A percentile compares a stretch with the other conserved stretches of the same genome.
Conservation (phyloP, 1,284 basidiomycete species). For the Pascua guehoae region DNA sequence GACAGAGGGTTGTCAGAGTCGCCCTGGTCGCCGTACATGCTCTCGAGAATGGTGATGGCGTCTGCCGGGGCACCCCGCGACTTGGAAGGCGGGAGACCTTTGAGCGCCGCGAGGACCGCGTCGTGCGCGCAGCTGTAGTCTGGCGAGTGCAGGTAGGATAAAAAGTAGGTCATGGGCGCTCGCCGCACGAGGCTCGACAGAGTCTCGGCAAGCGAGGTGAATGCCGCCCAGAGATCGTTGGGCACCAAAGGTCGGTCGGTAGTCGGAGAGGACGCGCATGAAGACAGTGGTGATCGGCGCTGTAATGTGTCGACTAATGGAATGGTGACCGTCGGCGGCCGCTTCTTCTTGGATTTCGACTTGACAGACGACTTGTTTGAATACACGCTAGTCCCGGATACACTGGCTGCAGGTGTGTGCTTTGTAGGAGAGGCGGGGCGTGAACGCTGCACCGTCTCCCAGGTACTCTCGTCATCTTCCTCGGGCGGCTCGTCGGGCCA, state of each 20-base stretch:
- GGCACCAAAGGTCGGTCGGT: slow-evolving; percentile 7
- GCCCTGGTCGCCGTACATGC: slow-evolving; percentile 29
- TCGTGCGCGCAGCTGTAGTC: slow-evolving; percentile 32
- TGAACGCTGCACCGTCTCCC: too few species aligned
- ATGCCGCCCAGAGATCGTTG: slow-evolving; percentile 35
- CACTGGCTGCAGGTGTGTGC: neutral
- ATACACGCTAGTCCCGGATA: neutral
- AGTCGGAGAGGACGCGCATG: slow-evolving; percentile 13
- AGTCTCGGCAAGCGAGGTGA: slow-evolving; percentile 35
- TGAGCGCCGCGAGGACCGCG: slow-evolving; percentile 31
- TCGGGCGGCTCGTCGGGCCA: slow-evolving; percentile 29
- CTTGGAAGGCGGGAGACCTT: too few species aligned
- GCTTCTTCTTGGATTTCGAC: slow-evolving; percentile 6
- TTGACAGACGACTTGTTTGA: neutral
- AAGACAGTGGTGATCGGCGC: slow-evolving; percentile 18
- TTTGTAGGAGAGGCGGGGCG: too few species aligned
- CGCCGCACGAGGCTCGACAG: slow-evolving; percentile 31
- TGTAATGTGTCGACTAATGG: slow-evolving; percentile 41
- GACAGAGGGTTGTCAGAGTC: slow-evolving; percentile 17
- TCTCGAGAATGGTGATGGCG: slow-evolving; percentile 25
- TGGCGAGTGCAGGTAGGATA: slow-evolving; percentile 35
- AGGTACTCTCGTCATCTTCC: neutral
- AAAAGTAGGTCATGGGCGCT: slow-evolving; percentile 25
- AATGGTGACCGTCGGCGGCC: slow-evolving; percentile 12
- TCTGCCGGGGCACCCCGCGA: neutral